Percentiles rank a stretch among this genome's conserved stretches.
Evolutionary conservation across 768 basidiomycete genomes (phyloP).

Genomic region (Hemileccinum rubropunctum): DNA sequence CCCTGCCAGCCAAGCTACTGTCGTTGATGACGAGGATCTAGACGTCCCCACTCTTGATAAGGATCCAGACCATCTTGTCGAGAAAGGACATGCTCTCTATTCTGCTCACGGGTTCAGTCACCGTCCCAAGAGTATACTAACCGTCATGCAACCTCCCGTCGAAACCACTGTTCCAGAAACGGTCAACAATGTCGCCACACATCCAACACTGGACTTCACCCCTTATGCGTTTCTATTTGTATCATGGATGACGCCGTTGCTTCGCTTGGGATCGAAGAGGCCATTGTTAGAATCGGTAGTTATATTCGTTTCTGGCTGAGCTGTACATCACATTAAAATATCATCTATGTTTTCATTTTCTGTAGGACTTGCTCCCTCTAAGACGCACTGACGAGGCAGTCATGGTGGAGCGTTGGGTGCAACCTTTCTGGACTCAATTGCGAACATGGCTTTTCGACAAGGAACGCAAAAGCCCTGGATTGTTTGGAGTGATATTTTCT

Average conservation of each 20-base stretch:
- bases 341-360: slow-evolving; percentile 6
- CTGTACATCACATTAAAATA: slow-evolving; percentile 20
- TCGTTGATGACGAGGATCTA: slow-evolving; percentile 19
- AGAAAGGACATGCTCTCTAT: neutral
- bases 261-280: slow-evolving; percentile 24
- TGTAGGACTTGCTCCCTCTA: slow-evolving; percentile 26
- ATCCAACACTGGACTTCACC: slow-evolving; percentile 16
- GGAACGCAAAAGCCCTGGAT: slow-evolving; percentile 8
- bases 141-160: slow-evolving; percentile 25
- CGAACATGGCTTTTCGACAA: slow-evolving; percentile 18
- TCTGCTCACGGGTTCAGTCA: neutral
- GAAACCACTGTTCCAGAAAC: slow-evolving; percentile 11
- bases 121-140: slow-evolving; percentile 16
- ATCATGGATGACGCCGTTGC: slow-evolving; percentile 27
- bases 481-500: slow-evolving; percentile 18
- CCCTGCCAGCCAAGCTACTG: slow-evolving; percentile 13
- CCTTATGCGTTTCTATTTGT: slow-evolving; percentile 20
- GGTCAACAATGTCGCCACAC: slow-evolving; percentile 18
- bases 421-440: slow-evolving; percentile 24
- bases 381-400: slow-evolving; percentile 25
- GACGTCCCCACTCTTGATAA: slow-evolving; percentile 5
- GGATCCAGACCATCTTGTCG: neutral
- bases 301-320: slow-evolving; percentile 25
- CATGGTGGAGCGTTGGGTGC: slow-evolving; percentile 23
- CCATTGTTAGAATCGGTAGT: slow-evolving; percentile 32